These are phyloP conservation scores for Calendula officinalis DNA, from an alignment of 129 eudicot species.

Conservation along the genomic window DNA sequence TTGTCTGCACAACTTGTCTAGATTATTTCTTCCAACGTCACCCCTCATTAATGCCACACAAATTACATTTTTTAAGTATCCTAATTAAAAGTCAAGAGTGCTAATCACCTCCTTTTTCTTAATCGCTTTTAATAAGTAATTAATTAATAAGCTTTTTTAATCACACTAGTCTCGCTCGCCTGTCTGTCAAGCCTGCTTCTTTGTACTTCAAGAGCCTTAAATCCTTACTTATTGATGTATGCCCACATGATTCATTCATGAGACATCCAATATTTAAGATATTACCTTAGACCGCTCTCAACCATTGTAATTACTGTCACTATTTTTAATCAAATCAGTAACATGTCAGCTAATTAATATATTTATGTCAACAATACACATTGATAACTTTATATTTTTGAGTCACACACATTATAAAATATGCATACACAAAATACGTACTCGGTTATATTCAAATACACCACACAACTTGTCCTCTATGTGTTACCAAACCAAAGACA, in stretches of 20 bases:
- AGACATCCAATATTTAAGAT: conserved; percentile 5
- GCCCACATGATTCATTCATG: conserved; percentile 26
- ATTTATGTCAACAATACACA: too few relatives aligned
- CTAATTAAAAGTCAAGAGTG: too few relatives aligned
- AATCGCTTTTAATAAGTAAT: conserved; percentile 3
- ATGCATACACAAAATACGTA: too few relatives aligned
- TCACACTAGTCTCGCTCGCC: conserved; percentile 21
- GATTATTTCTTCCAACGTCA: conserved; percentile 18
- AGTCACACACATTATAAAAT: too few relatives aligned
- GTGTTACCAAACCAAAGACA: too few relatives aligned
- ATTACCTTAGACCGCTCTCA: neutral
- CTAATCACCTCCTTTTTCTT: neutral
- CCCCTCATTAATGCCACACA: conserved; percentile 33
- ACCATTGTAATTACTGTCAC: too few relatives aligned
- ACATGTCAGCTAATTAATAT: too few relatives aligned
- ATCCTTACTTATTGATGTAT: conserved; percentile 12
- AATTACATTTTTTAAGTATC: conserved; percentile 4
- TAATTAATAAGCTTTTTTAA: conserved; percentile 8
- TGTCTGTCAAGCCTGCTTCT: conserved; percentile 32
- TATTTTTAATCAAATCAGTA: too few relatives aligned
- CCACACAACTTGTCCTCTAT: too few relatives aligned
- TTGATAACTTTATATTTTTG: too few relatives aligned
- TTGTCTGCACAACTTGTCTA: conserved; percentile 30
- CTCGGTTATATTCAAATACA: too few relatives aligned
- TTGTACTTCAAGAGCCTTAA: conserved; percentile 18